Evolutionary conservation across 768 basidiomycete genomes (phyloP).

Genomic region (Mycena kentingensis): DNA sequence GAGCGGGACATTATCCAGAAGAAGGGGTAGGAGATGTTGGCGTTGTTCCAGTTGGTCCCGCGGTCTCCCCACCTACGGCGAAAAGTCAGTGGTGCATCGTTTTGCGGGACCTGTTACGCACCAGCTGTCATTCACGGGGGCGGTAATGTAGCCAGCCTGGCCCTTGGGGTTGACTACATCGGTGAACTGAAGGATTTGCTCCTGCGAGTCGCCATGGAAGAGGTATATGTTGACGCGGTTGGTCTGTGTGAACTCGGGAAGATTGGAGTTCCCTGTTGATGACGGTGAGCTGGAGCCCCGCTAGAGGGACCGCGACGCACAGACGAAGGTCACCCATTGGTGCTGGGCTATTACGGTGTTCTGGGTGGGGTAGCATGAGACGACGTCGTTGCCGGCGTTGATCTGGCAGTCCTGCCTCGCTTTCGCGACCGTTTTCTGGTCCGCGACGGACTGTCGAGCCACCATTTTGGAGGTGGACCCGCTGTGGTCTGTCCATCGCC

Average conservation of each 20-base stretch:
- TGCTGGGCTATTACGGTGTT: slow-evolving; percentile 67
- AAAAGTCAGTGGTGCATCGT: too few species aligned
- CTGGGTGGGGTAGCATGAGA: slow-evolving; percentile 73
- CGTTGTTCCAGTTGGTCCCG: slow-evolving; percentile 50
- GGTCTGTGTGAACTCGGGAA: slow-evolving; percentile 64
- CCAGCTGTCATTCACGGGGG: slow-evolving; percentile 74
- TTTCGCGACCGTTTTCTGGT: slow-evolving; percentile 37
- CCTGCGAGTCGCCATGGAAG: slow-evolving; percentile 67
- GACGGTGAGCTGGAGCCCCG: slow-evolving; percentile 17
- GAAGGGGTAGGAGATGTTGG: slow-evolving; percentile 65
- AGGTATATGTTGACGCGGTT: slow-evolving; percentile 76
- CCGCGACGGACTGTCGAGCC: slow-evolving; percentile 42
- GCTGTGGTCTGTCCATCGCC: slow-evolving; percentile 10
- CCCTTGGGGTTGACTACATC: slow-evolving; percentile 49
- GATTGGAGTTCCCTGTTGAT: slow-evolving; percentile 69
- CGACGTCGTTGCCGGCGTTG: slow-evolving; percentile 65
- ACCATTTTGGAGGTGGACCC: slow-evolving; percentile 30
- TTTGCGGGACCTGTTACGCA: too few species aligned
- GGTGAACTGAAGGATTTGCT: slow-evolving; percentile 45
- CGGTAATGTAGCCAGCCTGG: slow-evolving; percentile 53
- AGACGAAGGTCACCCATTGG: slow-evolving; percentile 76
- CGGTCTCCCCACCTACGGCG: slow-evolving; percentile 66
- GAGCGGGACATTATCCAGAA: slow-evolving; percentile 77
- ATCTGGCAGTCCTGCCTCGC: slow-evolving; percentile 56
- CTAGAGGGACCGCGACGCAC: slow-evolving; percentile 53